Percentiles rank a stretch among this genome's conserved stretches.
Evolutionary conservation across 2,329 filamentous ascomycete genomes (phyloP).

Genomic region (Trichoderma sp.): DNA sequence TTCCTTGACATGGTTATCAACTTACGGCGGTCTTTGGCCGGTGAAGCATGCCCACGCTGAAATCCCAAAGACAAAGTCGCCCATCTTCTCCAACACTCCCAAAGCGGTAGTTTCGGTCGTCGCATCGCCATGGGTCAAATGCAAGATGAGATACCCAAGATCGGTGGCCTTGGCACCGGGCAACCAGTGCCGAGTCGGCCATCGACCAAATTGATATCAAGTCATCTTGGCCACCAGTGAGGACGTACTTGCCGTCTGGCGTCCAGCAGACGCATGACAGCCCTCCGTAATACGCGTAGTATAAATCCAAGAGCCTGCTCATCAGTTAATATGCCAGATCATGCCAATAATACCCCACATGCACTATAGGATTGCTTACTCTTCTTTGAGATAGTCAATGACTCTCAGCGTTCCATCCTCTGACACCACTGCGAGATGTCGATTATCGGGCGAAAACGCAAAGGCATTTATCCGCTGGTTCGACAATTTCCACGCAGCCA

Average conservation of each 20-base stretch:
- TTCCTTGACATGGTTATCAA: slow-evolving; percentile 24
- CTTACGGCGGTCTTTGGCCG: slow-evolving; percentile 74
- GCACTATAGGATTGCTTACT: slow-evolving; percentile 51
- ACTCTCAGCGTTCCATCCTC: slow-evolving; percentile 89
- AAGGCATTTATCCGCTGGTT: slow-evolving; percentile 89
- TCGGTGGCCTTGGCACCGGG: slow-evolving; percentile 90
- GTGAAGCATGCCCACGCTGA: slow-evolving; percentile 94
- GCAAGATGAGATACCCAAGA: slow-evolving; percentile 93
- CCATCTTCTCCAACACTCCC: slow-evolving; percentile 95
- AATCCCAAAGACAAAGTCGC: slow-evolving; percentile 90
- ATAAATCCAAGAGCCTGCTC: slow-evolving; percentile 75
- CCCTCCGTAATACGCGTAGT: slow-evolving; percentile 89
- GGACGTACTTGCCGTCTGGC: slow-evolving; percentile 90
- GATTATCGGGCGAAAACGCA: slow-evolving; percentile 85
- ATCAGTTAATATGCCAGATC: slow-evolving; percentile 18
- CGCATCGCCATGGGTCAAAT: slow-evolving; percentile 96
- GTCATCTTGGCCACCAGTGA: slow-evolving; percentile 95
- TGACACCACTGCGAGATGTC: slow-evolving; percentile 83
- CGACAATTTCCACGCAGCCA: slow-evolving; percentile 88
- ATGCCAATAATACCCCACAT: not conserved
- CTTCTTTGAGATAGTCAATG: slow-evolving; percentile 87
- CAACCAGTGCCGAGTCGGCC: slow-evolving; percentile 77
- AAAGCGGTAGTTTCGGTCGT: slow-evolving; percentile 92
- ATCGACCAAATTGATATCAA: slow-evolving; percentile 94
- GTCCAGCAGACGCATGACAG: slow-evolving; percentile 96